Base-by-base conservation (phyloP, 305 asterid species). In the Fraxinus nigra region DNA sequence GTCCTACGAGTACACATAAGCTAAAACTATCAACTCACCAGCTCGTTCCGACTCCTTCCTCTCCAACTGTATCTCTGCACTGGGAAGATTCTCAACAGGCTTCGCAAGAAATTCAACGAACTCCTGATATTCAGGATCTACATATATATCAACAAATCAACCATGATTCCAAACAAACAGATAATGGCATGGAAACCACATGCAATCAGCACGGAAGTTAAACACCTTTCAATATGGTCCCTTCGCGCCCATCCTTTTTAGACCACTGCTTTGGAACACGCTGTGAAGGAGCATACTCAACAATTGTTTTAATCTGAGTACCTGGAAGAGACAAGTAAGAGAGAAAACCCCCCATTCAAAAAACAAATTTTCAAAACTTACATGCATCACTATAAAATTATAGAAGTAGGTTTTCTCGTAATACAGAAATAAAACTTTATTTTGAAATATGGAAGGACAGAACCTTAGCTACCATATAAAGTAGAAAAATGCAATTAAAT, bases 61-160 rank as follows among this genome's bases (percentile, higher is more conserved):
- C 87, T 95, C 98, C 91, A 95, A 87, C 78, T 95, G 98, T 85
- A 95, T 91, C 90, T 95, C 98, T 83, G 98, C 98, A 87, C 98
- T 95, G 8, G 98, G 98, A 82, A 95, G 98, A 91, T 91, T 89
- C 94, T 93, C 98, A 51, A 92, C 88, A 14, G 98, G 98, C 90
- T 92, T 95, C 46, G 94, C 88, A 75, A 95, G 84, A 88, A 88
- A 85, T 87, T 95, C 97, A 89, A 95, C 95, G 92, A 95, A 95
- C 97, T 95, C 97, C 93, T 90, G 79, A 88, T 93, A 93, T 86
- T 95, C 97, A 85, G 97, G 94, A 95, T 95, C 98, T 95, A 87
- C 94, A 91, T 34, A 81, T 85, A 79, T 70, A 76, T 84, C 84
- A 85, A 81, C 38, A 85, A 80, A 87, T 89, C 77, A 88, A 83